These are phyloP conservation scores for Tetrapisispora pingtungensis DNA, from an alignment of 805 yeast genomes.

Conservation along the genomic window DNA sequence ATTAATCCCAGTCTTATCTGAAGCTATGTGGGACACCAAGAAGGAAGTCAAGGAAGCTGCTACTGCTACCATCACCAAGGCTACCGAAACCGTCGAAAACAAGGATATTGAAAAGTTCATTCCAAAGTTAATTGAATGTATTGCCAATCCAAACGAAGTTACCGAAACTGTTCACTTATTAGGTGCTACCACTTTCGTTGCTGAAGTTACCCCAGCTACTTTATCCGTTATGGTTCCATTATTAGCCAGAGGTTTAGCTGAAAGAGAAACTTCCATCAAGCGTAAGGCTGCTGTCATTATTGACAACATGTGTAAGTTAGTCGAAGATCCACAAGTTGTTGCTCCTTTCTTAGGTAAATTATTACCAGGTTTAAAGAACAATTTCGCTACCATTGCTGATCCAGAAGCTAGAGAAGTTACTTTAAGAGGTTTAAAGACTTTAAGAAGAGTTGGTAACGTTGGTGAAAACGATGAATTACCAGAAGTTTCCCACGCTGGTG, in stretches of 20 bases:
- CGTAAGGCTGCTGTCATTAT: slow-evolving; percentile 99
- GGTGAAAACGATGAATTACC: slow-evolving; percentile 85
- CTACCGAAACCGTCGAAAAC: slow-evolving; percentile 97
- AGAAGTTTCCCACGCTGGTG: slow-evolving; percentile 99
- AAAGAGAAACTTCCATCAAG: slow-evolving; percentile 98
- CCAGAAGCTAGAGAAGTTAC: slow-evolving; percentile 99
- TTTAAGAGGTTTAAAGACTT: slow-evolving; percentile 90
- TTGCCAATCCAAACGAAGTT: slow-evolving; percentile 92
- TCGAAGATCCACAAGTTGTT: slow-evolving; percentile 99
- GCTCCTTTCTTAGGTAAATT: slow-evolving; percentile 97
- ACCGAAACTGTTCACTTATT: slow-evolving; percentile 97
- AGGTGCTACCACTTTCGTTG: slow-evolving; percentile 99
- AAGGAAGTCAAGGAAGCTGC: slow-evolving; percentile 96
- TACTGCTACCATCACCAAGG: slow-evolving; percentile 86
- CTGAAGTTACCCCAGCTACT: slow-evolving; percentile 99
- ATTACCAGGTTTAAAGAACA: slow-evolving; percentile 91
- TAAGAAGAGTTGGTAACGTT: slow-evolving; percentile 97
- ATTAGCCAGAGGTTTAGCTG: slow-evolving; percentile 98
- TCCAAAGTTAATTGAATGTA: slow-evolving; percentile 94
- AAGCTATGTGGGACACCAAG: slow-evolving; percentile 99
- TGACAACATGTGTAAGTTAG: slow-evolving; percentile 99
- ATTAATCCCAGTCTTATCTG: slow-evolving; percentile 95
- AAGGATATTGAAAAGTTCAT: slow-evolving; percentile 99
- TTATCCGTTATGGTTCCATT: slow-evolving; percentile 98
- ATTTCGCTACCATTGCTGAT: slow-evolving; percentile 95